Conservation (phyloP, 345 rosid species). For the Erysimum cheiranthoides region DNA sequence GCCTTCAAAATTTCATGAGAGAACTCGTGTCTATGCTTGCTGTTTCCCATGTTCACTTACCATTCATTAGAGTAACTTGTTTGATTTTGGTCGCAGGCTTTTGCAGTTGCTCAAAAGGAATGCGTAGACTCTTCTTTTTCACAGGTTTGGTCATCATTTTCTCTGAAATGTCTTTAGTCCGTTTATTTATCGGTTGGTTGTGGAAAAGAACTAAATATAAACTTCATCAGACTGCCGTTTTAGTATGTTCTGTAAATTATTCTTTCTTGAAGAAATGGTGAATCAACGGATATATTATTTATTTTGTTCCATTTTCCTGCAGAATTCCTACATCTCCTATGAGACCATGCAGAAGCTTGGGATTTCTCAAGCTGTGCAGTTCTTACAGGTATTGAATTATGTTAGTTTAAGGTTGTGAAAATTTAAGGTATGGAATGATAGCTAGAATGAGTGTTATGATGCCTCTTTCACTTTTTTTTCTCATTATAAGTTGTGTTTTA, state of each 20-base stretch:
- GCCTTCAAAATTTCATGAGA: slow-evolving; percentile 13
- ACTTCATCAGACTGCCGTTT: slow-evolving; percentile 14
- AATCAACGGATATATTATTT: slow-evolving; percentile 27
- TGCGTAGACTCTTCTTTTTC: slow-evolving; percentile 91
- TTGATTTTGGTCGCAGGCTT: slow-evolving; percentile 62
- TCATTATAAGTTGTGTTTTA: slow-evolving; percentile 52
- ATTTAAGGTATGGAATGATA: background rate
- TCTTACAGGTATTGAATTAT: slow-evolving; percentile 74
- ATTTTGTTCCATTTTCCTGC: slow-evolving; percentile 42
- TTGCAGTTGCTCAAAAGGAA: slow-evolving; percentile 89
- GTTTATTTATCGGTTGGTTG: slow-evolving; percentile 11
- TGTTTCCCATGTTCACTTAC: slow-evolving; percentile 24
- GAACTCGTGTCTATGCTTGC: slow-evolving; percentile 20
- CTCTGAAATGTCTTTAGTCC: background rate
- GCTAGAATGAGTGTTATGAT: background rate
- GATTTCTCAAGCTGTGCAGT: slow-evolving; percentile 85
- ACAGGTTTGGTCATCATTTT: slow-evolving; percentile 61
- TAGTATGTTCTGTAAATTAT: slow-evolving; percentile 12
- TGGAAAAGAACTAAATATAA: background rate
- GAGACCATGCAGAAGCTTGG: slow-evolving; percentile 89
- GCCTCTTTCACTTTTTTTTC: slow-evolving; percentile 33
- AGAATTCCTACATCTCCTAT: slow-evolving; percentile 84
- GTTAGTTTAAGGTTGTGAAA: slow-evolving; percentile 30
- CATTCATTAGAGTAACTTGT: slow-evolving; percentile 17
- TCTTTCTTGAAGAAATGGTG: slow-evolving; percentile 20